Conservation (phyloP, 768 basidiomycete species). For the Mycena alexandri region DNA sequence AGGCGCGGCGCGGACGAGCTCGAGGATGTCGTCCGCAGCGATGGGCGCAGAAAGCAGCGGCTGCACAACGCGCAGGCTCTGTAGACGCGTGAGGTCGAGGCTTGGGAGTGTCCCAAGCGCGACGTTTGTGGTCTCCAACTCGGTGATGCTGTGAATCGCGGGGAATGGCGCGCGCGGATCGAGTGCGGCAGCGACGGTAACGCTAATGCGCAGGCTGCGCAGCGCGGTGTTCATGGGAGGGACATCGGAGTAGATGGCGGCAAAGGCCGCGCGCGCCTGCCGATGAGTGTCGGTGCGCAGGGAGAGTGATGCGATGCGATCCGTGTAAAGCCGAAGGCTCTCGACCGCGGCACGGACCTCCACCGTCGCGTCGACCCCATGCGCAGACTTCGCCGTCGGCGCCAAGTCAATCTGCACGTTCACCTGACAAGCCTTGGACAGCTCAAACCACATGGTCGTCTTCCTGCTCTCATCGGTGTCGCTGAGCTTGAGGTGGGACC, state of each 20-base stretch:
- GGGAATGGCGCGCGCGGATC: slow-evolving; percentile 29
- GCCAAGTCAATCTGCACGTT: slow-evolving; percentile 40
- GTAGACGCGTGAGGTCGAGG: slow-evolving; percentile 37
- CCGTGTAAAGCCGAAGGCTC: slow-evolving; percentile 26
- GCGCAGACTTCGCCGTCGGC: slow-evolving; percentile 5
- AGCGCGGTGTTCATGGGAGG: slow-evolving; percentile 7
- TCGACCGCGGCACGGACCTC: slow-evolving; percentile 8
- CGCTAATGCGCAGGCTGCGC: slow-evolving; percentile 22
- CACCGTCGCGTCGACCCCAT: background rate
- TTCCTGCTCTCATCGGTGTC: slow-evolving; percentile 41
- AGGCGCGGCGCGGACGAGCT: slow-evolving; percentile 37
- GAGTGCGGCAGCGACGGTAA: slow-evolving; percentile 12
- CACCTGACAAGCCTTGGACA: slow-evolving; percentile 44
- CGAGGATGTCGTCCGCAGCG: slow-evolving; percentile 36
- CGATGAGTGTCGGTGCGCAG: slow-evolving; percentile 39
- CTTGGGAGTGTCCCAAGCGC: slow-evolving; percentile 38
- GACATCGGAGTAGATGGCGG: slow-evolving; percentile 36
- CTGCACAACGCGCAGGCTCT: slow-evolving; percentile 40
- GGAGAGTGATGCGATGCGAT: slow-evolving; percentile 37
- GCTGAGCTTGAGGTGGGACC: slow-evolving; percentile 46
- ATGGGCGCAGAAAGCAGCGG: slow-evolving; percentile 44
- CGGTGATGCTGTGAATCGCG: slow-evolving; percentile 19
- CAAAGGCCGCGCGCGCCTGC: slow-evolving; percentile 39
- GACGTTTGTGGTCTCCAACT: slow-evolving; percentile 42
- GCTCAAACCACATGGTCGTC: slow-evolving; percentile 47